Base-by-base conservation (phyloP, 371 early-diverging fungal genomes). In the Mucor velutinosus region DNA sequence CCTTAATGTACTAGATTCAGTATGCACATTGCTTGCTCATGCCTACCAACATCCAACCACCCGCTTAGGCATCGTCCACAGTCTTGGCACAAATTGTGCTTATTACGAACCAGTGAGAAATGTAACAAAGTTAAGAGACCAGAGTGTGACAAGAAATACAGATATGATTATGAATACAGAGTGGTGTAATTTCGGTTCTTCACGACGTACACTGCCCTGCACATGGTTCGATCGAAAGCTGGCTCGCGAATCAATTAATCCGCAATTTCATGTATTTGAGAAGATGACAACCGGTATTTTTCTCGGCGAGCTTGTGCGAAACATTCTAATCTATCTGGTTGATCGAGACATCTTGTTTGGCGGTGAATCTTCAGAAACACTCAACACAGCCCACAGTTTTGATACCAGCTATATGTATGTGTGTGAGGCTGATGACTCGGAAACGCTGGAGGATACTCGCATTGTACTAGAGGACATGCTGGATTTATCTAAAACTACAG, bases 281-380 rank as follows among this genome's bases (percentile, higher is more conserved):
- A 97, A 98, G 78, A 91, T 96, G 92, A 91, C 96, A n/a, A 92
- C 94, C n/a, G 97, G 97, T n/a, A 87, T 94, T 68, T 96, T 95
- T 75, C 75, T 97, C 47, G 97, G 97, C 58, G 98, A 97, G 77
- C 73, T 97, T 19, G 89, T 89, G 23, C 87, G 98, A 47, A 85
- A 86, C 64, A 89, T 91, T 35, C 67, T 93, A 12, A 83, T 93
- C 32, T 91, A 96, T 71, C 87, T 95, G 45, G 86, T 92, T 41
- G 88, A 90, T 67, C 85, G 84, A 71, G 92, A 89, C 62, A 78
- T 89, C 23, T 72, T 96, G n/a, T 96, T 95, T 72, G 69, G 73
- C 23, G 95, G 93, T 55, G 77, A 77, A 57, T 84, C 87, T 19
- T 89, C 93, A 1, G 77, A 82, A 35, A 79, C 75, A 30, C 71